Evolutionary conservation across 352 stramenopile species (phyloP).

Genomic region (Phytophthora lateralis): DNA sequence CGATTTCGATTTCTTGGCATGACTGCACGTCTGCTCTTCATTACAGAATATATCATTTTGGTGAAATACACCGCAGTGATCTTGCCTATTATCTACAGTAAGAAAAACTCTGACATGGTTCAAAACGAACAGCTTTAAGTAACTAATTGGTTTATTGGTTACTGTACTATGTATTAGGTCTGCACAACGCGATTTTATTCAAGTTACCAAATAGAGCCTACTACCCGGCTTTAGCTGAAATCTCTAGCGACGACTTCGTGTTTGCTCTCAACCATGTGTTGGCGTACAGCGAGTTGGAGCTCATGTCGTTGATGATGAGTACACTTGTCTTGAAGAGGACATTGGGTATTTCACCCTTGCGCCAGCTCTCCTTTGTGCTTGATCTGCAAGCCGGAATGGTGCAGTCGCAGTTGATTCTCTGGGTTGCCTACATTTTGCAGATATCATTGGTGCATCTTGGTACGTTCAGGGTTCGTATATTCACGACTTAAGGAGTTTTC

Average conservation of each 20-base stretch:
- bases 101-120: neutral
- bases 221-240: conserved; percentile 1
- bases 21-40: neutral
- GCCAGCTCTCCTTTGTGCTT: conserved; percentile 7
- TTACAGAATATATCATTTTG: conserved; percentile 10
- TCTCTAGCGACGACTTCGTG: conserved; percentile 1
- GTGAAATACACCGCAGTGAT: conserved; percentile 9
- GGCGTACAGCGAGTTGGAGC: neutral
- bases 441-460: conserved; percentile 1
- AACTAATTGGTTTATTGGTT: neutral
- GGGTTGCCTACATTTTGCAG: conserved; percentile 3
- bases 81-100: conserved; percentile 7
- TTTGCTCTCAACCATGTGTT: conserved; percentile 1
- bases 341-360: neutral
- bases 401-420: neutral
- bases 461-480: neutral
- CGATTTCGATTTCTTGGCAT: neutral
- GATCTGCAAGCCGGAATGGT: neutral
- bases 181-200: conserved; percentile 1
- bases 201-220: conserved; percentile 1
- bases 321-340: neutral
- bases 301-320: neutral
- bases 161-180: conserved; percentile 1
- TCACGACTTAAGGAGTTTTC: neutral
- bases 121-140: neutral